Evolutionary conservation across 768 basidiomycete species (phyloP).

Genomic region (Naganishia friedmannii): DNA sequence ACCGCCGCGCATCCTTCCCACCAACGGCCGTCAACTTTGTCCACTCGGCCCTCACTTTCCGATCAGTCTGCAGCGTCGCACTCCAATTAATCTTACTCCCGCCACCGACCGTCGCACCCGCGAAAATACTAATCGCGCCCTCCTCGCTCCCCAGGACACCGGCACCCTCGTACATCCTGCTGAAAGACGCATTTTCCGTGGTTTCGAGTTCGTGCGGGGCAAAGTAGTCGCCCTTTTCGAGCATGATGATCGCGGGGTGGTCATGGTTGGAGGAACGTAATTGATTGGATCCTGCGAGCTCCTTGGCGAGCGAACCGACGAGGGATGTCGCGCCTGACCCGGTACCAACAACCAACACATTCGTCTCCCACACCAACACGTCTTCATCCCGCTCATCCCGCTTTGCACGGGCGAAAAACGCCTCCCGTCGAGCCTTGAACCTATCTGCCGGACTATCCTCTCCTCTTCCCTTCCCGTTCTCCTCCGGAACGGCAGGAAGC

Average conservation of each 20-base stretch:
- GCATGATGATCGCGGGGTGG: constrained; percentile 24
- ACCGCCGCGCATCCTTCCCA: constrained; percentile 4
- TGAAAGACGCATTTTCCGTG: constrained; percentile 31
- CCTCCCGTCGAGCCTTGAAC: constrained; percentile 7
- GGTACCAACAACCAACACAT: constrained; percentile 20
- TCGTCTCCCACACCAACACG: not conserved
- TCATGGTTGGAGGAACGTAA: not conserved
- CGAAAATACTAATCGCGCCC: constrained; percentile 64
- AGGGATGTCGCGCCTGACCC: constrained; percentile 24
- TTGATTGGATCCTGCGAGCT: not conserved
- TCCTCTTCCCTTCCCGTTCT: too few species aligned
- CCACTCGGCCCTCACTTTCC: constrained; percentile 45
- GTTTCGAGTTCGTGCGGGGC: constrained; percentile 15
- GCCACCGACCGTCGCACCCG: constrained; percentile 49
- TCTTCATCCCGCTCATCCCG: not conserved
- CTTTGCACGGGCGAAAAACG: not conserved
- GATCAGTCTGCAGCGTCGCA: constrained; percentile 41
- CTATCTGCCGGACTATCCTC: not conserved
- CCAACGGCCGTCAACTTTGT: constrained; percentile 34
- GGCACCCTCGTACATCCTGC: constrained; percentile 58
- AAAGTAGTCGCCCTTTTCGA: constrained; percentile 23
- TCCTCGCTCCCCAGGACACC: constrained; percentile 71
- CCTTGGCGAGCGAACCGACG: constrained; percentile 18
- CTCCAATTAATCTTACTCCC: constrained; percentile 47
- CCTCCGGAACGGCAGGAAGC: constrained; percentile 6